Percentiles rank a stretch among this genome's conserved stretches.
These are phyloP conservation scores for Pelargonium cotyledonis DNA, from an alignment of 441 rosid species.

Conservation along the genomic window DNA sequence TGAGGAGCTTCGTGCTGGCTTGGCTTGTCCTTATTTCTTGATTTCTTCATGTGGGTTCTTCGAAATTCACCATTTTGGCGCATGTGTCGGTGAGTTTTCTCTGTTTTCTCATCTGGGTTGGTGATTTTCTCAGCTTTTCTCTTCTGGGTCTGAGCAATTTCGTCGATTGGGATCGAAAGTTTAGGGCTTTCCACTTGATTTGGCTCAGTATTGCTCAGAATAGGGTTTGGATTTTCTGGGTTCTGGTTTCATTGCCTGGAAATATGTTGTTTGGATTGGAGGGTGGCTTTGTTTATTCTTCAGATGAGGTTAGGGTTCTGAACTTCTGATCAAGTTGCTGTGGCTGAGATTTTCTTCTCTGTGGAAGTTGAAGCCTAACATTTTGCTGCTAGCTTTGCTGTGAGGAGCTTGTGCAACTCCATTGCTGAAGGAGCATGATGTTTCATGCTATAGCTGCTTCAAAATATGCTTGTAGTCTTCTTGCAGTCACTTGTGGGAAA, in stretches of 20 bases:
- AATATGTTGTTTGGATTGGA: neutral
- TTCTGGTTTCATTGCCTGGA: neutral
- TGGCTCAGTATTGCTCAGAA: neutral
- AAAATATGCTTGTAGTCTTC: constrained; percentile 4
- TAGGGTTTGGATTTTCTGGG: constrained; percentile 5
- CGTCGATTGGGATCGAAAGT: neutral
- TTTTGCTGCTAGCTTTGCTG: neutral
- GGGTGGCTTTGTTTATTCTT: neutral
- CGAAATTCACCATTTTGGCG: neutral
- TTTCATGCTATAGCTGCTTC: neutral
- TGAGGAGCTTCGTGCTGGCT: neutral
- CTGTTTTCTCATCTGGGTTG: neutral
- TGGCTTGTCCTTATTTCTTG: neutral
- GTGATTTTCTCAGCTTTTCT: constrained; percentile 3
- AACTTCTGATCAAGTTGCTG: neutral
- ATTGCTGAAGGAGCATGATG: neutral
- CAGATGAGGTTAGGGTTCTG: neutral
- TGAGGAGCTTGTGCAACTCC: neutral
- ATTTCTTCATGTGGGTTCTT: constrained; percentile 7
- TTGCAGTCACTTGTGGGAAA: constrained; percentile 16
- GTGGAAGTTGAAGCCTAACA: neutral
- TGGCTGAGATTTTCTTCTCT: neutral
- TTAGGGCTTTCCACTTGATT: neutral
- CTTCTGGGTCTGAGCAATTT: constrained; percentile 1
- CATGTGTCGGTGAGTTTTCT: constrained; percentile 3